Base-by-base conservation (phyloP, 78 protist genomes). In the Mantamonas sphyraenae region DNA sequence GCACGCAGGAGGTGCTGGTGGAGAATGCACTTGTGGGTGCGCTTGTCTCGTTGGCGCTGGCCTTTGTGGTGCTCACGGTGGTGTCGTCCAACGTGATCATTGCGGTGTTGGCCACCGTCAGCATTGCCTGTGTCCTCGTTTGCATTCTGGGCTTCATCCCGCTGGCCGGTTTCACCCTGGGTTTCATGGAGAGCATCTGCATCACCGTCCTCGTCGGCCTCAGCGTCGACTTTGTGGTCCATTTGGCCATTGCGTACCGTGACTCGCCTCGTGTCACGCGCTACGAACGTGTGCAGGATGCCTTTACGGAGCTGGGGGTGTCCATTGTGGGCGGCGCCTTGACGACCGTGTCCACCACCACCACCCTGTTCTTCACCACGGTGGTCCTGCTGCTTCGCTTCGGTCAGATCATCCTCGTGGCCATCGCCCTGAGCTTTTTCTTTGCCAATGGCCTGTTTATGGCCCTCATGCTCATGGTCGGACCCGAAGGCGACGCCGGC, bases 181-280 rank as follows among this genome's bases (percentile, higher is more conserved):
- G 47, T 10, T 5, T 42, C 47, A 42, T 12, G 22, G 47, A 42
- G 47, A 12, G 22, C 22, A 5, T 57, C 14, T 3, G 62, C 40
- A 28, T 19, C 45, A 45, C 35, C 33, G 35, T 66, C 10, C 34
- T 50, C 40, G 33, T 53, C 31, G 78, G 78, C 31, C 42, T 73
- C 51, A 0, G 56, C 1, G 78, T 73, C 26, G 78, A 73, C 70
- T 73, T 53, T 55, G 39, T 53, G 9, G 62, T 73, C 31, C 78
- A 73, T 22, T 55, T 73, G 20, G 78, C 67, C 28, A 69, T 63
- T 40, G 19, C 42, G 39, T 73, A 64, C 70, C 31, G 14, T 12
- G 78, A 62, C 22, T 42, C 47, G 22, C 22, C 5, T 5, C 47
- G 47, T 42, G 47, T 10, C 22, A 5, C 22, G 47, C 47, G 10